phyloP scores from a whole-genome alignment of 257 asterid species.

The Avicennia marina region DNA sequence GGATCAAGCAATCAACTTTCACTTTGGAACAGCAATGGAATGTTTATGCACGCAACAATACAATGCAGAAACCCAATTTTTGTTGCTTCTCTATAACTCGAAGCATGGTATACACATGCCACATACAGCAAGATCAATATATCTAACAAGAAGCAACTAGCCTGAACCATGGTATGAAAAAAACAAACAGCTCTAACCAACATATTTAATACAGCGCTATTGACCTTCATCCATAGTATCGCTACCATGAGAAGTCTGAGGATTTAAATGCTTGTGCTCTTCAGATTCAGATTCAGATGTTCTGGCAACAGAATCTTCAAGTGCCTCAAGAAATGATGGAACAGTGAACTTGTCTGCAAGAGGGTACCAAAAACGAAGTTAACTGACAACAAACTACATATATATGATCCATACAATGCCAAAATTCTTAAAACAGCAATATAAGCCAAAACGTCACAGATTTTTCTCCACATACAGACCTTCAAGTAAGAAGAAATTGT shows the following conservation, averaged over 20 bases:
- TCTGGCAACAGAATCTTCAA: conserved; percentile 74
- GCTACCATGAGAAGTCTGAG: conserved; percentile 39
- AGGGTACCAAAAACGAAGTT: conserved; percentile 6
- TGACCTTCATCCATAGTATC: conserved; percentile 86
- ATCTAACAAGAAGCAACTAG: too few species aligned
- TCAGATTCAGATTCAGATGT: conserved; percentile 41
- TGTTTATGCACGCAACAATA: not conserved
- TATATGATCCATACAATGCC: too few species aligned
- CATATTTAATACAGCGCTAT: too few species aligned
- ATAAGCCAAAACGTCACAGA: too few species aligned
- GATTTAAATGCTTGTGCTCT: conserved; percentile 39
- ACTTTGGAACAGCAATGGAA: conserved; percentile 1
- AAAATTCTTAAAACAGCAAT: too few species aligned
- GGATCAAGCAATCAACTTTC: not conserved
- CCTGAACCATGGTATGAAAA: too few species aligned
- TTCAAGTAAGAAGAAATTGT: not conserved
- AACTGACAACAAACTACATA: not conserved
- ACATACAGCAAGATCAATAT: too few species aligned
- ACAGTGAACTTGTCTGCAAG: conserved; percentile 78
- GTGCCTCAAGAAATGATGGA: conserved; percentile 93
- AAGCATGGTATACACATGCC: too few species aligned
- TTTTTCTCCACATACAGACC: not conserved
- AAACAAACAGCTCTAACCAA: too few species aligned
- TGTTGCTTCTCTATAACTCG: not conserved
- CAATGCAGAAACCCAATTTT: not conserved